Evolutionary conservation across 148 eudicot species (phyloP), one percentile per base, ranked within the genome.

Genomic region (Rhododendron molle): DNA sequence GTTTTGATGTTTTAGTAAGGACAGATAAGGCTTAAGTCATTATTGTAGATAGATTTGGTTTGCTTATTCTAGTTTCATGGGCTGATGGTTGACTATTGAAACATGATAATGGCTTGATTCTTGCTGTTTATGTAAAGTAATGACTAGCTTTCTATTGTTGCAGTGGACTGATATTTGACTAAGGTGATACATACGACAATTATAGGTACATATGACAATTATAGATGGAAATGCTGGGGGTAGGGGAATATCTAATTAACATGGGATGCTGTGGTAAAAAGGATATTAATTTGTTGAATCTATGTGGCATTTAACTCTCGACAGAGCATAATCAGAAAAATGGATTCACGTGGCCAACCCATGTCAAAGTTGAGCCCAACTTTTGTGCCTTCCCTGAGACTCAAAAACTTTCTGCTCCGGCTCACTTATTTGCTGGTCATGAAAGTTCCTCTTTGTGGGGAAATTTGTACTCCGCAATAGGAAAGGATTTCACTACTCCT

Each of bases 341-440:
- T 62, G 28, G 71, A 60, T 60, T 60, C 67, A 60, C 0, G n/a
- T 60, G 62, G 62, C 62, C 62, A 56, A 56, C 56, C 58, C n/a
- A n/a, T n/a, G n/a, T n/a, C 81, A 40, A 11, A 78, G 32, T 44
- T 23, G 54, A 78, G 81, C 81, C n/a, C 81, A 78, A 78, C 50
- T 44, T 23, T 78, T 40, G n/a, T 21, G 81, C 15, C 50, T 44
- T 78, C n/a, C 30, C 16, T 78, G 18, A 23, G 20, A 40, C 32
- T 3, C 32, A 46, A 78, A 44, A 11, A 54, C 81, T 44, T 78
- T 43, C 52, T n/a, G 28, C 16, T 47, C 81, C 5, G 2, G 34
- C 20, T 78, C 54, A 40, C 16, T 43, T 44, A 44, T 46, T 54
- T 78, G 54, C 16, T 78, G 52, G 81, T 44, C 44, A 38, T 2